These are phyloP conservation scores for Lineolata rhizophorae DNA, from an alignment of 495 filamentous ascomycete genomes.

Conservation along the genomic window DNA sequence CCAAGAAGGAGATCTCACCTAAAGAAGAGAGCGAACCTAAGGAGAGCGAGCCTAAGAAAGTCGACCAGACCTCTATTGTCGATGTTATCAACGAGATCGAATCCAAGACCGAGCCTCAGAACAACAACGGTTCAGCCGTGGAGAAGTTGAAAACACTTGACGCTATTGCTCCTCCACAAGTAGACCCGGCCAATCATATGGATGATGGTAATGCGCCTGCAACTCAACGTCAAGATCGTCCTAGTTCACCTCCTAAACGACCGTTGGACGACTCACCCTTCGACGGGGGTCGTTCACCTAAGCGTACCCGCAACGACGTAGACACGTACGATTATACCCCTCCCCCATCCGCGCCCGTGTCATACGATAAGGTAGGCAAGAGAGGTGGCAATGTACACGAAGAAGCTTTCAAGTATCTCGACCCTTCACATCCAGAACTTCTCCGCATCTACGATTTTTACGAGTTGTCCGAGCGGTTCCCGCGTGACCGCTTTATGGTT, in stretches of 20 bases:
- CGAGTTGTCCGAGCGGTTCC: constrained; percentile 59
- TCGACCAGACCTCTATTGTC: background rate
- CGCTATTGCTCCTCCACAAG: background rate
- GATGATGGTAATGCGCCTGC: background rate
- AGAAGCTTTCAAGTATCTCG: constrained; percentile 82
- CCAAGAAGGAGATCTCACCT: constrained; percentile 25
- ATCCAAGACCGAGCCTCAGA: background rate
- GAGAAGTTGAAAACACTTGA: background rate
- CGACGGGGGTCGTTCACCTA: background rate
- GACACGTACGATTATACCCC: constrained; percentile 9
- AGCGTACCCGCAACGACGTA: background rate
- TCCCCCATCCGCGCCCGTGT: too few species aligned
- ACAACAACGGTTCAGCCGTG: background rate
- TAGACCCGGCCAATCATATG: background rate
- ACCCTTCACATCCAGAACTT: constrained; percentile 49
- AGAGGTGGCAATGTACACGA: constrained; percentile 33
- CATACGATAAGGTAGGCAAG: constrained; percentile 17
- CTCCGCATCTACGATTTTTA: constrained; percentile 61
- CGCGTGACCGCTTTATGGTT: constrained; percentile 80
- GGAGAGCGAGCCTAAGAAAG: constrained; percentile 12
- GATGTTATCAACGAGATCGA: background rate
- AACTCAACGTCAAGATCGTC: too few species aligned
- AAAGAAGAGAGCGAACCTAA: constrained; percentile 20
- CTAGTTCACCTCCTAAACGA: too few species aligned
- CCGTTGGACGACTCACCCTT: too few species aligned